Percentiles rank a stretch among this genome's conserved stretches.
These are phyloP conservation scores for Ophiostoma ips DNA, from an alignment of 2,329 filamentous ascomycete species.

Conservation along the genomic window DNA sequence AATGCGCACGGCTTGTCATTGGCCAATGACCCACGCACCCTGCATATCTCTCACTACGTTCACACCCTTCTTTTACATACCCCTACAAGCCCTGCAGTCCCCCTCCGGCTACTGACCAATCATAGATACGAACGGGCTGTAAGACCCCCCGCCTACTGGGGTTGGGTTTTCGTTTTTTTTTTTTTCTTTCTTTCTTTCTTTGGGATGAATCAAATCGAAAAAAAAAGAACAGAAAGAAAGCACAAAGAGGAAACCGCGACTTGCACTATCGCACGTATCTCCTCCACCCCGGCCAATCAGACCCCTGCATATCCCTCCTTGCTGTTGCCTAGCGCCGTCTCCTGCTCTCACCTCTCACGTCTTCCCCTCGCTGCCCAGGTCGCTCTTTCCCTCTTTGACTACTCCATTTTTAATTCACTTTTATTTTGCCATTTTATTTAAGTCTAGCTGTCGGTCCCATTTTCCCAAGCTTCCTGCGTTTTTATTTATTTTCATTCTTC, in stretches of 20 bases:
- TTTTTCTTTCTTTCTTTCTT: conserved; percentile 14
- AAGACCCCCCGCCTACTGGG: conserved; percentile 10
- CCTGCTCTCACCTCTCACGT: too few species aligned
- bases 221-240: not conserved
- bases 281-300: conserved; percentile 10
- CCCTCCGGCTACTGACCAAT: conserved; percentile 16
- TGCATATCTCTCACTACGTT: not conserved
- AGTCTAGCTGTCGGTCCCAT: conserved; percentile 8
- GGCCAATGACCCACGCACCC: conserved; percentile 8
- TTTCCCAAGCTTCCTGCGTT: conserved; percentile 8
- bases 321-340: not conserved
- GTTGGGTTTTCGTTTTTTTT: conserved; percentile 19
- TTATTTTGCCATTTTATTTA: not conserved
- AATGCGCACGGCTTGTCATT: conserved; percentile 10
- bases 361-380: not conserved
- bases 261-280: not conserved
- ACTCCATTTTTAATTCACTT: not conserved
- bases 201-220: not conserved
- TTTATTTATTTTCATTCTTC: conserved; percentile 14
- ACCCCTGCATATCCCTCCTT: conserved; percentile 2
- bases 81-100: conserved; percentile 3
- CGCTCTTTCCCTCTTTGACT: not conserved
- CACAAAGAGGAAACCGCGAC: not conserved
- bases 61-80: not conserved
- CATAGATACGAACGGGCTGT: conserved; percentile 19